Evolutionary conservation across 495 filamentous ascomycete genomes (phyloP).

Genomic region (Penicillium verhagenii): DNA sequence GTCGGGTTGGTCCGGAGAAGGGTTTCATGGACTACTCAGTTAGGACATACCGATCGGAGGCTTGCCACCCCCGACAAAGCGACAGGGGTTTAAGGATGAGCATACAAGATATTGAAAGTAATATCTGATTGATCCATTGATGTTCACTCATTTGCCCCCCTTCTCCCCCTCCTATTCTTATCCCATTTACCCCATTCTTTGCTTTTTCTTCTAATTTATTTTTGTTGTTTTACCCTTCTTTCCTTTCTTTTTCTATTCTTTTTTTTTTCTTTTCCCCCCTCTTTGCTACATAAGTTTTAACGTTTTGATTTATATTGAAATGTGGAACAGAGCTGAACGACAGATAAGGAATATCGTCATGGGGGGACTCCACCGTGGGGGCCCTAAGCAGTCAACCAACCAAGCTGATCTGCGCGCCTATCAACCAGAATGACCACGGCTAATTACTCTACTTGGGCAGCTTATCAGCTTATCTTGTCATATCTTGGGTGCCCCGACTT

Average conservation of each 20-base stretch:
- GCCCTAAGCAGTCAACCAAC: not conserved
- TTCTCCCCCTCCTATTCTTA: no score
- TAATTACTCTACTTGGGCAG: constrained; percentile 22
- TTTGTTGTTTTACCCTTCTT: not conserved
- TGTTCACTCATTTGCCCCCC: no score
- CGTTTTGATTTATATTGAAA: no score
- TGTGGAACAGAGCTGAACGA: not conserved
- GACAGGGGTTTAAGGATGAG: no score
- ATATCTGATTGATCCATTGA: not conserved
- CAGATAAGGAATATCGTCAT: constrained; percentile 1
- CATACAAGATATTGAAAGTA: no score
- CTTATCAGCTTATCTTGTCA: constrained; percentile 8
- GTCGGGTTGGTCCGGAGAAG: not conserved
- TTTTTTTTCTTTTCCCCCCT: not conserved
- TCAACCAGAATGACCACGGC: constrained; percentile 32
- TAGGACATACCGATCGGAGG: not conserved
- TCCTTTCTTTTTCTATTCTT: not conserved
- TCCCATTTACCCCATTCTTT: no score
- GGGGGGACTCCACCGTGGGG: constrained; percentile 1
- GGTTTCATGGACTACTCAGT: not conserved
- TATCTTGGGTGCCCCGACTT: constrained; percentile 3
- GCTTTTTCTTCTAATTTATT: no score
- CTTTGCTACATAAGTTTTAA: no score
- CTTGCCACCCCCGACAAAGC: no score
- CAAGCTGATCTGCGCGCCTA: constrained; percentile 2